Base-by-base conservation (phyloP, 192 early-diverging fungal genomes). In the Coemansia sp. region DNA sequence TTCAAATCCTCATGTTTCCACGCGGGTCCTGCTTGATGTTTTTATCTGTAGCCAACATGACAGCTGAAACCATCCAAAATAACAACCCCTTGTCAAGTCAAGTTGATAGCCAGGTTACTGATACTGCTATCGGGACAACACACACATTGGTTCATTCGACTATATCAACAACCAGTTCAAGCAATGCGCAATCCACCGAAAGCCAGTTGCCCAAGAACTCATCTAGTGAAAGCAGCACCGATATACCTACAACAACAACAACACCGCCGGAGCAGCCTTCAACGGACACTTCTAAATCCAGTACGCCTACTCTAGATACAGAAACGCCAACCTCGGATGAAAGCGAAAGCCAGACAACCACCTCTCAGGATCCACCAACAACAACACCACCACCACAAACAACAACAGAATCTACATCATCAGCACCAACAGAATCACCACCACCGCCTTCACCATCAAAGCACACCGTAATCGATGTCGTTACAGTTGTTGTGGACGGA, bases 401-500 rank as follows among this genome's bases (percentile, higher is more conserved):
- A n/a, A n/a, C n/a, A n/a, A n/a, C n/a, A n/a, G n/a, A n/a, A n/a
- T n/a, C n/a, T n/a, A n/a, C n/a, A n/a, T n/a, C n/a, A n/a, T n/a
- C n/a, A n/a, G n/a, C n/a, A n/a, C n/a, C n/a, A n/a, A n/a, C n/a
- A 17, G 15, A 41, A 30, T 20, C 52, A 17, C 5, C 48, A 29
- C 40, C 33, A 15, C 15, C 19, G 19, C 31, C 19, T 47, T 50
- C 40, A 1, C 41, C 63, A 31, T 41, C 57, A 31, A 79, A 50
- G 15, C 65, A 64, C 27, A 78, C 75, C 0, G 75, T 78, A 13
- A 52, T 78, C 29, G 59, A 62, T 9, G 50, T 78, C 6, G 57
- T 61, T 10, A 78, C 75, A 2, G 75, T 72, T 19, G 59, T 72
- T 20, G 75, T 78, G n/a, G 61, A 67, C 31, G 69, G 75, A 17